Percentiles rank a stretch among this genome's conserved stretches.
Conservation (phyloP, 352 stramenopile genomes). For the Globisporangium middletonii region DNA sequence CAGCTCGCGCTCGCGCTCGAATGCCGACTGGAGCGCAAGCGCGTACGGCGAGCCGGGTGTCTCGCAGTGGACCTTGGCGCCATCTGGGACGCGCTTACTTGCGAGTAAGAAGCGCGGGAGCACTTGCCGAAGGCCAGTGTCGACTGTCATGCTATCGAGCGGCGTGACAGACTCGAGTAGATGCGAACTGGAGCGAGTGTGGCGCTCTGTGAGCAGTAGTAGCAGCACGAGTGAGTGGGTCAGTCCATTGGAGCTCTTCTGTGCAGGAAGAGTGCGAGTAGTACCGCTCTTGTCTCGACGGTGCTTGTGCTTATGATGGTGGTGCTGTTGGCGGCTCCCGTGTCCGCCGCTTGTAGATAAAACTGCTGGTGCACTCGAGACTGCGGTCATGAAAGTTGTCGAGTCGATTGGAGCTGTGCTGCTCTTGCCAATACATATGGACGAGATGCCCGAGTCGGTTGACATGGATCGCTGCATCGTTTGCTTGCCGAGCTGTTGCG, state of each 20-base stretch:
- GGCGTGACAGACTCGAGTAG: neutral
- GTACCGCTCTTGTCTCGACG: neutral
- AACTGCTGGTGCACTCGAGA: neutral
- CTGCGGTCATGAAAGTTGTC: neutral
- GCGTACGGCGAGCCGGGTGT: constrained; percentile 15
- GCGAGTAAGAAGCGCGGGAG: constrained; percentile 45
- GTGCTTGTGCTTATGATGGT: constrained; percentile 3
- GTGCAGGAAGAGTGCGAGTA: neutral
- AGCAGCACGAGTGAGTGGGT: too few relatives aligned
- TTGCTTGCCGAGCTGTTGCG: neutral
- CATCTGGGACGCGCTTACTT: constrained; percentile 19
- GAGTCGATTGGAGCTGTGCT: neutral
- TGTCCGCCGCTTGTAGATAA: neutral
- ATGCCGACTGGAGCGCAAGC: constrained; percentile 24
- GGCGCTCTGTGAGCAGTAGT: neutral
- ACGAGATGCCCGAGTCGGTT: neutral
- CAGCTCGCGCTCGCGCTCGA: constrained; percentile 21
- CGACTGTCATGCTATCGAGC: neutral
- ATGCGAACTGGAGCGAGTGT: constrained; percentile 3
- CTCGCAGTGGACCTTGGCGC: constrained; percentile 9
- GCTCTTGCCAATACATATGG: neutral
- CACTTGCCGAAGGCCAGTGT: constrained; percentile 14
- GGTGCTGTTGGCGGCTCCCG: neutral
- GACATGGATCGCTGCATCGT: constrained; percentile 6
- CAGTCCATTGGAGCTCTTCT: too few relatives aligned